Percentiles rank a stretch among this genome's conserved stretches.
These are phyloP conservation scores for Galerina sulciceps DNA, from an alignment of 768 basidiomycete species.

Conservation along the genomic window DNA sequence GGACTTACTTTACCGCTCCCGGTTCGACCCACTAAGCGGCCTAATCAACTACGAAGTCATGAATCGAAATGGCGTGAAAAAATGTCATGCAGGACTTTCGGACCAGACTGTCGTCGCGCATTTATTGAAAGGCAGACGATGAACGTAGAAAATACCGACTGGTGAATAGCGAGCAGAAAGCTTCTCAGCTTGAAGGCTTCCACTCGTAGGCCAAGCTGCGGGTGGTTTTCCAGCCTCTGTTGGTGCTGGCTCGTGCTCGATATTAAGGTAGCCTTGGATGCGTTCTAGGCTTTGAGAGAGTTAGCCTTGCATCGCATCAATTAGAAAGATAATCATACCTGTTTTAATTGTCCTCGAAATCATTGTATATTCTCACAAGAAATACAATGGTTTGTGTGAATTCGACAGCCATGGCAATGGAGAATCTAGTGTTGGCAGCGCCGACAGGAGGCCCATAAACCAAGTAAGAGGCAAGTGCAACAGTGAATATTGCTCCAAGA, in stretches of 20 bases:
- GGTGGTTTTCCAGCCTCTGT: conserved; percentile 46
- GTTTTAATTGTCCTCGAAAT: conserved; percentile 41
- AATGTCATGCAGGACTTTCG: conserved; percentile 49
- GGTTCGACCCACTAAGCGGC: conserved; percentile 46
- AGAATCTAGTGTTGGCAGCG: conserved; percentile 51
- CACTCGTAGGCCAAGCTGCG: conserved; percentile 62
- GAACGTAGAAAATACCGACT: conserved; percentile 1
- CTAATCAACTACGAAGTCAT: conserved; percentile 36
- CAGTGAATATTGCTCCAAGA: conserved; percentile 57
- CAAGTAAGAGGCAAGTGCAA: conserved; percentile 56
- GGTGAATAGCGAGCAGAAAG: conserved; percentile 52
- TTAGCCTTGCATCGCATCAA: not conserved
- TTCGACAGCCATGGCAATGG: conserved; percentile 58
- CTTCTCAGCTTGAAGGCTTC: conserved; percentile 52
- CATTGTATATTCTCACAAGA: conserved; percentile 45
- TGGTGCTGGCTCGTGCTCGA: conserved; percentile 57
- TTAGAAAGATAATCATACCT: conserved; percentile 16
- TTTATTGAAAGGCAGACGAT: not conserved
- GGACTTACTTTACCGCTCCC: conserved; percentile 41
- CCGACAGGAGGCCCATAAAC: conserved; percentile 44
- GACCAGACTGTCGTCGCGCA: conserved; percentile 28
- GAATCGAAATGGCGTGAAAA: not conserved
- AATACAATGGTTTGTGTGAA: conserved; percentile 61
- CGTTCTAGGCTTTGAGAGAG: conserved; percentile 56
- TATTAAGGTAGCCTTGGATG: conserved; percentile 63